Base-by-base conservation (phyloP, 352 stramenopile genomes). In the Phytophthora constricta region DNA sequence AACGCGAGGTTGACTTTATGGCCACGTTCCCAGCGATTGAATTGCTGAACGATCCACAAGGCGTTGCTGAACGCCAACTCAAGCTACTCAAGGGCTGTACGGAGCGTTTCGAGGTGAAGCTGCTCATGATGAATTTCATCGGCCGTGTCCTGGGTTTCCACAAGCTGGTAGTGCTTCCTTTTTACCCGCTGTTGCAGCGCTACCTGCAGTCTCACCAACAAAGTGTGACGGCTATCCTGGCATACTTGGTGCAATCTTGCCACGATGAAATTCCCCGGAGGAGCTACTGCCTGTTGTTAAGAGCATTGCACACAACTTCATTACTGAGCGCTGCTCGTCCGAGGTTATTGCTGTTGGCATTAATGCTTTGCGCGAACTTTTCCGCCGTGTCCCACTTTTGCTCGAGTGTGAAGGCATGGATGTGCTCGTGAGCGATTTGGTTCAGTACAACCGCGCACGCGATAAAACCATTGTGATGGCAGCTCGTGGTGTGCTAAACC, bases 41-140 rank as follows among this genome's bases (percentile, higher is more conserved):
- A 65, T 68, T 99, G 65, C 80, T 99, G 19, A 95, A 99, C 59
- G 97, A 99, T 77, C 97, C 98, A 23, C 95, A 98, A 59, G 95
- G 96, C 48, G 77, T 99, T 19, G 92, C 84, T 26, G 97, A 99
- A 74, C 87, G 88, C 64, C 86, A 99, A 34, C 82, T 99, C 57
- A 98, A 98, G 65, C 76, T 93, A 31, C 81, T 97, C 28, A 95
- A 89, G 65, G 81, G 61, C 70, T 99, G 72, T 61, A 96, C 89
- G 5, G 88, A 97, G 63, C 86, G 87, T 28, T 97, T 98, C 37
- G 90, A 98, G 65, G 87, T 97, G 47, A 98, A 98, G 65, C 83
- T 99, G 51, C 80, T 99, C 20, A 98, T 99, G 91, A 98, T 99
- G 85, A 99, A 99, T 81, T 98, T 99, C 71, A 98, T 99, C 45